Percentiles rank a stretch among this genome's conserved stretches.
These are phyloP conservation scores for Globisporangium paddicum DNA, from an alignment of 352 stramenopile genomes.

Conservation along the genomic window DNA sequence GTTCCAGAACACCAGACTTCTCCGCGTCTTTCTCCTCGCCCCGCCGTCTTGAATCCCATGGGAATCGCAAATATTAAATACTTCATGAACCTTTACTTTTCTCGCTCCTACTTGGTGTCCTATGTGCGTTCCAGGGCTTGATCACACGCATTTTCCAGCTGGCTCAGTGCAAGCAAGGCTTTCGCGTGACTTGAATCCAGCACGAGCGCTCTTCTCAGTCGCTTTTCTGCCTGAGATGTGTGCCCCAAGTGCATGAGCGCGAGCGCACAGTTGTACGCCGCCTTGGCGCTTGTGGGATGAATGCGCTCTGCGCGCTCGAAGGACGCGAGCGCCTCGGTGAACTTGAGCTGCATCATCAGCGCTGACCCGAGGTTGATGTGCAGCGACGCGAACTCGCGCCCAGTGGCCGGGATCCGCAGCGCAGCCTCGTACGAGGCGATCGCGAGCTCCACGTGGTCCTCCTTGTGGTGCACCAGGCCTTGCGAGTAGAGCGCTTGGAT, in stretches of 20 bases:
- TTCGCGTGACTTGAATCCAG: conserved; percentile 36
- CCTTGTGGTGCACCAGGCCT: conserved; percentile 51
- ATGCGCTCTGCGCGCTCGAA: conserved; percentile 42
- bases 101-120: not conserved
- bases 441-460: conserved; percentile 37
- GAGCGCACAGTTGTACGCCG: conserved; percentile 51
- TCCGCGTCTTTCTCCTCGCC: conserved; percentile 1
- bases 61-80: conserved; percentile 9
- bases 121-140: not conserved
- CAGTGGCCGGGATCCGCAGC: conserved; percentile 23
- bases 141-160: conserved; percentile 6
- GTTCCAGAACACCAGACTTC: conserved; percentile 5
- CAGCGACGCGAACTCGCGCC: conserved; percentile 51
- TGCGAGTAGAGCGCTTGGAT: conserved; percentile 60
- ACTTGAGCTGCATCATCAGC: conserved; percentile 32
- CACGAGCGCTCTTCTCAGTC: conserved; percentile 29
- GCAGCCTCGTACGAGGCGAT: conserved; percentile 48
- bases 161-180: conserved; percentile 23
- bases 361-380: conserved; percentile 69
- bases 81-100: not conserved
- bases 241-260: conserved; percentile 37
- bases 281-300: conserved; percentile 52
- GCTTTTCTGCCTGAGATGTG: conserved; percentile 18
- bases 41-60: not conserved
- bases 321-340: conserved; percentile 26